A percentile compares a stretch with the other conserved stretches of the same genome.
phyloP scores from a whole-genome alignment of 805 yeast genomes.

The Kuraishia floccosa region DNA sequence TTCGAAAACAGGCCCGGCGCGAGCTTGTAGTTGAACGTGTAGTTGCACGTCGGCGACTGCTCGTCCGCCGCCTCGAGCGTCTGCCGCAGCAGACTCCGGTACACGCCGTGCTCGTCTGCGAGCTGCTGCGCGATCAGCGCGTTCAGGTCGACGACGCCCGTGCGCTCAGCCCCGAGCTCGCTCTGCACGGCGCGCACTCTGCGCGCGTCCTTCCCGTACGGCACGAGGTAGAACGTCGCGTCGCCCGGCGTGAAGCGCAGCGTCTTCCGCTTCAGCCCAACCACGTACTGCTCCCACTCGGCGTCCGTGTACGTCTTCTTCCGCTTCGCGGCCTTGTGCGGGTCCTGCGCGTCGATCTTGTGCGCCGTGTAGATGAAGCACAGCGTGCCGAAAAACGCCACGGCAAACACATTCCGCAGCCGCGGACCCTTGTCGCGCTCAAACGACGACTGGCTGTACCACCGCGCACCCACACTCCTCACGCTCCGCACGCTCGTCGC shows the following conservation, averaged over 20 bases:
- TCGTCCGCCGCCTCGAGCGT: conserved; percentile 13
- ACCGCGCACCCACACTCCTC: too few relatives aligned
- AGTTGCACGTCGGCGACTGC: conserved; percentile 15
- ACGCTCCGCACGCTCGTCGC: too few relatives aligned
- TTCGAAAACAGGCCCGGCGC: conserved; percentile 40
- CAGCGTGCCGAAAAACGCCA: conserved; percentile 33
- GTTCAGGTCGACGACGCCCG: conserved; percentile 33
- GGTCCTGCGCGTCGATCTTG: conserved; percentile 18
- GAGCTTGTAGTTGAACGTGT: conserved; percentile 17
- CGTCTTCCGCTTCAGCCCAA: conserved; percentile 17
- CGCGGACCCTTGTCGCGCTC: conserved; percentile 26
- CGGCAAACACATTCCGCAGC: conserved; percentile 25
- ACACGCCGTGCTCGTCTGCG: conserved; percentile 29
- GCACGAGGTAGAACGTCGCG: conserved; percentile 16
- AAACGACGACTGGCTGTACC: too few relatives aligned
- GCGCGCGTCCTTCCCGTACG: conserved; percentile 9
- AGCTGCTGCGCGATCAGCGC: conserved; percentile 35
- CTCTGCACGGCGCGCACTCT: not conserved
- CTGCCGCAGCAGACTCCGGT: conserved; percentile 41
- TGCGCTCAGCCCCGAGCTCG: conserved; percentile 4
- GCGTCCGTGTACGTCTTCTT: conserved; percentile 33
- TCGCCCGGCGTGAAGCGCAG: conserved; percentile 11
- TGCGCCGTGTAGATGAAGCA: conserved; percentile 21
- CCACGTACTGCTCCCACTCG: conserved; percentile 32
- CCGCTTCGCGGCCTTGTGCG: conserved; percentile 14